These are phyloP conservation scores for Batkoa obscura DNA, from an alignment of 371 early-diverging fungal genomes.

Conservation along the genomic window DNA sequence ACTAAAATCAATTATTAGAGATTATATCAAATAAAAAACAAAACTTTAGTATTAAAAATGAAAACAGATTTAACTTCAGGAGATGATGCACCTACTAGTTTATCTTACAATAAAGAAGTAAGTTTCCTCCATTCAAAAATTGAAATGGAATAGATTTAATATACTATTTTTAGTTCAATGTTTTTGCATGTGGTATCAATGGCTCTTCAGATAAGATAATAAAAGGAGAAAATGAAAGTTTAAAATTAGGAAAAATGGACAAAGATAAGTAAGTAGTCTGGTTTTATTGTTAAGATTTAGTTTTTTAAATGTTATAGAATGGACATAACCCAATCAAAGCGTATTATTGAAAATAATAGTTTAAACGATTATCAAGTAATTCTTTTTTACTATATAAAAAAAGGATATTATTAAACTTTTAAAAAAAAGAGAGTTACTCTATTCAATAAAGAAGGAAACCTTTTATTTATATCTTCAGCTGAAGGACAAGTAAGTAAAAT, in stretches of 20 bases:
- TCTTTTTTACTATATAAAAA: neutral
- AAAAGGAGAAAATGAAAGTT: neutral
- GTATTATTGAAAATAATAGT: neutral
- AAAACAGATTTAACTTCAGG: neutral
- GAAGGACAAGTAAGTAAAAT: neutral
- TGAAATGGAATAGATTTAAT: neutral
- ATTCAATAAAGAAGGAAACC: neutral
- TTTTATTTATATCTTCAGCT: neutral
- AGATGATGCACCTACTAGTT: neutral
- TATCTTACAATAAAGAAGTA: neutral
- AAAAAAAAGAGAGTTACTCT: neutral
- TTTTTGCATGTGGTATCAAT: slow-evolving; percentile 3
- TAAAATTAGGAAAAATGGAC: neutral
- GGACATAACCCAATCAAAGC: neutral
- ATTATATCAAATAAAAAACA: neutral
- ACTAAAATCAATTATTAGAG: neutral
- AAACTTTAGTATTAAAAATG: neutral
- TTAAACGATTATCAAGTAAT: slow-evolving; percentile 1
- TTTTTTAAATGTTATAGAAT: neutral
- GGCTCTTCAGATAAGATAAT: neutral
- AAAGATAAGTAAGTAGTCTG: neutral
- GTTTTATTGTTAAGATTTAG: neutral
- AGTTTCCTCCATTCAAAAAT: neutral
- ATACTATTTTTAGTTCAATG: neutral
- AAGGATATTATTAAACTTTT: neutral